Percentiles rank a stretch among this genome's conserved stretches.
Evolutionary conservation across 495 filamentous ascomycete species (phyloP).

Genomic region (Penicillium angulare): DNA sequence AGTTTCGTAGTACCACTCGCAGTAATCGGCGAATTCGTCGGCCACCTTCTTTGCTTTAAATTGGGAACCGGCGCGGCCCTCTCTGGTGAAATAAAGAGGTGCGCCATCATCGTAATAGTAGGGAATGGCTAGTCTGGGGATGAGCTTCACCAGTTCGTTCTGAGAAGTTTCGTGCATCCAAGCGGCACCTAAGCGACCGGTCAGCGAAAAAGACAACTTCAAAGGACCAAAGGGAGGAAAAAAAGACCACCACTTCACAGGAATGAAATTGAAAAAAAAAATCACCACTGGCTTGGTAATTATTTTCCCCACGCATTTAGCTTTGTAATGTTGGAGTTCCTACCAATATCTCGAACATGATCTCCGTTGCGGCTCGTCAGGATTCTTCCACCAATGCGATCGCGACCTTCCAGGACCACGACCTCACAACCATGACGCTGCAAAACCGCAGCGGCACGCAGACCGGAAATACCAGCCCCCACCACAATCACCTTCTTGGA

Average conservation of each 20-base stretch:
- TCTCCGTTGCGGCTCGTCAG: conserved; percentile 19
- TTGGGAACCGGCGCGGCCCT: conserved; percentile 23
- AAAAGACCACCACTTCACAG: background rate
- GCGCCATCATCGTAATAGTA: conserved; percentile 26
- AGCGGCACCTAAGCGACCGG: conserved; percentile 15
- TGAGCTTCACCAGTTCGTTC: conserved; percentile 24
- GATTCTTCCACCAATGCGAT: conserved; percentile 27
- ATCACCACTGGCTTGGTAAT: too few relatives aligned
- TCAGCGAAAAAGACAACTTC: too few relatives aligned
- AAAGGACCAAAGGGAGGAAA: conserved; percentile 1
- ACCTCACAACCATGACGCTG: conserved; percentile 19
- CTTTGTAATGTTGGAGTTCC: conserved; percentile 1
- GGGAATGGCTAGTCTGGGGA: conserved; percentile 16
- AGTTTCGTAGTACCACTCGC: conserved; percentile 25
- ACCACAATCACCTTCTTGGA: conserved; percentile 26
- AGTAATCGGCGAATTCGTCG: conserved; percentile 26
- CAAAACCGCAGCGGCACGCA: conserved; percentile 19
- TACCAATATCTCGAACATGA: conserved; percentile 22
- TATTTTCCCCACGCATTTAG: too few relatives aligned
- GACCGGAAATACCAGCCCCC: conserved; percentile 23
- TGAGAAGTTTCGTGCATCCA: conserved; percentile 31
- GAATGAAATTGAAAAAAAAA: too few relatives aligned
- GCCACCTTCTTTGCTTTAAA: conserved; percentile 29
- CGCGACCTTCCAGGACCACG: conserved; percentile 24
- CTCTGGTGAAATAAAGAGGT: conserved; percentile 20